phyloP scores from a whole-genome alignment of 177 flowering plant genomes.

The Vitis hybrid region DNA sequence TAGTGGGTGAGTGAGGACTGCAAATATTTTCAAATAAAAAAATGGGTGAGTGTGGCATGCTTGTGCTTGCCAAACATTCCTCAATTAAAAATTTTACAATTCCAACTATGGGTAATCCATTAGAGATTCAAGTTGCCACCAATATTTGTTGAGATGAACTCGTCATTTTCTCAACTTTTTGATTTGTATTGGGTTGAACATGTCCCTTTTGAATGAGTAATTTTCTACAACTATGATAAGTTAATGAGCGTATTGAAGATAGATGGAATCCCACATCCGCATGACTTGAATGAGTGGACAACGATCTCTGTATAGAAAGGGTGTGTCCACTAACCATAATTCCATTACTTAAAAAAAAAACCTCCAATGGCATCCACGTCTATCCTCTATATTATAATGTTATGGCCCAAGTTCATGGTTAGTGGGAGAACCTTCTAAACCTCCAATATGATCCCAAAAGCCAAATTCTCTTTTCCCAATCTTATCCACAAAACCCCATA shows the following conservation, averaged over 20 bases:
- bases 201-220: too few species aligned
- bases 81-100: too few species aligned
- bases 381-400: neutral
- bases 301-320: neutral
- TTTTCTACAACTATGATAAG: neutral
- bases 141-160: neutral
- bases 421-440: neutral
- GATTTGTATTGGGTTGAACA: neutral
- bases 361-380: constrained; percentile 1
- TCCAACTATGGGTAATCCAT: constrained; percentile 8
- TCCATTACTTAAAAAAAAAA: neutral
- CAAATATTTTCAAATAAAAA: neutral
- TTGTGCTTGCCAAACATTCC: constrained; percentile 17
- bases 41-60: constrained; percentile 20
- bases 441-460: neutral
- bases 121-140: neutral
- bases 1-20: constrained; percentile 10
- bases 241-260: neutral
- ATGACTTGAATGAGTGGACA: neutral
- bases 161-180: neutral
- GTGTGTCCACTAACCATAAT: neutral
- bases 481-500: too few species aligned
- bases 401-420: neutral
- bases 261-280: neutral
- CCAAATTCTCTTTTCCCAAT: neutral